phyloP scores from a whole-genome alignment of 345 rosid genomes.

The Pistacia integerrima region DNA sequence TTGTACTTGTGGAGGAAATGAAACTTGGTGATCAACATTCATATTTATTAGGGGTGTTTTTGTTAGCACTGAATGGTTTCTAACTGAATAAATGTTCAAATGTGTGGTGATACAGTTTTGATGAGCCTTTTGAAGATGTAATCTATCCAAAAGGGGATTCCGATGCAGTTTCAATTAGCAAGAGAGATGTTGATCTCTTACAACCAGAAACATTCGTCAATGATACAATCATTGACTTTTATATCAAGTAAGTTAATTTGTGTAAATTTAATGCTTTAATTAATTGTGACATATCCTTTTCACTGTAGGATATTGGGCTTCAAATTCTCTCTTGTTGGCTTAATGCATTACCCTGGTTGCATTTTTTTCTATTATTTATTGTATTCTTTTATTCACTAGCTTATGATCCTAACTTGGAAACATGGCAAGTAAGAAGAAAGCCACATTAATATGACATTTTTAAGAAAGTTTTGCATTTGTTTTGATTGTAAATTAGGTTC shows the following conservation, averaged over 20 bases:
- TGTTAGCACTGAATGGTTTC: too few species aligned
- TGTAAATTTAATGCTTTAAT: constrained; percentile 7
- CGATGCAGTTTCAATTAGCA: constrained; percentile 92
- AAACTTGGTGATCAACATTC: background rate
- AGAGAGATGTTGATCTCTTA: constrained; percentile 91
- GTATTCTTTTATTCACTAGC: background rate
- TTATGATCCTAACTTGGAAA: background rate
- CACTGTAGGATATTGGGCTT: background rate
- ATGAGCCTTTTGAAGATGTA: constrained; percentile 81
- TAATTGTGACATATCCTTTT: background rate
- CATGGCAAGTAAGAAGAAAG: background rate
- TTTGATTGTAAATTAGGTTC: background rate
- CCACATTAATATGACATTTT: background rate
- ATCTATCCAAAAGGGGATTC: constrained; percentile 88
- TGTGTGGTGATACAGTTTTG: constrained; percentile 64
- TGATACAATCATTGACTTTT: constrained; percentile 97
- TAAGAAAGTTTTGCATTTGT: background rate
- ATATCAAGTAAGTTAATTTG: constrained; percentile 70
- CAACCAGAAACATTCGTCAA: constrained; percentile 93
- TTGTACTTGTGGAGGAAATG: background rate
- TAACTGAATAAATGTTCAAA: constrained; percentile 21
- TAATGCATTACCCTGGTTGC: background rate
- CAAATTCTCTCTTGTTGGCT: constrained; percentile 7
- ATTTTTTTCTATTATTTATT: background rate
- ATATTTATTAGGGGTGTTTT: background rate